These are phyloP conservation scores for Leishmania gerbilli DNA, from an alignment of 208 protist species.

Conservation along the genomic window DNA sequence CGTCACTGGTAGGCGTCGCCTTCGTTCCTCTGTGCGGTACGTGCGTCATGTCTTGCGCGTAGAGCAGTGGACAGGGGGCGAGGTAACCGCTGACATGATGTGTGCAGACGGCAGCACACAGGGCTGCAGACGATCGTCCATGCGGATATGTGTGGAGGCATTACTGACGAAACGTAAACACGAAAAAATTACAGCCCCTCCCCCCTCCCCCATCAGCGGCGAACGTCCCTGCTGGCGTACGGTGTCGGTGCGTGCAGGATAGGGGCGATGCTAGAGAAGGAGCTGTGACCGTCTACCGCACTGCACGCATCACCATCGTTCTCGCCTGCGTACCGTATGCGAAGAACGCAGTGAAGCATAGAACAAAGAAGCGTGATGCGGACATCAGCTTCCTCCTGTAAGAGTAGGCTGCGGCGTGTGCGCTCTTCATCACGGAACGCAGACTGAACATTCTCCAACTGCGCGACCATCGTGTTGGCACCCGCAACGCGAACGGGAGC, in stretches of 20 bases:
- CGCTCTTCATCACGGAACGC: background rate
- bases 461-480: too few relatives aligned
- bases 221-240: background rate
- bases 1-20: background rate
- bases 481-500: background rate
- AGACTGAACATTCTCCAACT: background rate
- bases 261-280: background rate
- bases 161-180: too few relatives aligned
- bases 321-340: background rate
- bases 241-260: background rate
- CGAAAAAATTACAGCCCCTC: background rate
- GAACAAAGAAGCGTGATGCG: conserved; percentile 1
- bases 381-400: background rate
- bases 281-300: background rate
- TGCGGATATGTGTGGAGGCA: background rate
- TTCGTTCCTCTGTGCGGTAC: background rate
- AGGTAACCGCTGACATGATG: background rate
- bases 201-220: background rate
- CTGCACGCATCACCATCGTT: background rate
- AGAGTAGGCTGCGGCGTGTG: background rate
- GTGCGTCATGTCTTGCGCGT: background rate
- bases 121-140: background rate
- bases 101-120: background rate
- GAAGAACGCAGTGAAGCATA: conserved; percentile 2
- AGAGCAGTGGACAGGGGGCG: background rate